These are phyloP conservation scores for Raffaelea albimanens DNA, from an alignment of 2,329 filamentous ascomycete genomes.

Conservation along the genomic window DNA sequence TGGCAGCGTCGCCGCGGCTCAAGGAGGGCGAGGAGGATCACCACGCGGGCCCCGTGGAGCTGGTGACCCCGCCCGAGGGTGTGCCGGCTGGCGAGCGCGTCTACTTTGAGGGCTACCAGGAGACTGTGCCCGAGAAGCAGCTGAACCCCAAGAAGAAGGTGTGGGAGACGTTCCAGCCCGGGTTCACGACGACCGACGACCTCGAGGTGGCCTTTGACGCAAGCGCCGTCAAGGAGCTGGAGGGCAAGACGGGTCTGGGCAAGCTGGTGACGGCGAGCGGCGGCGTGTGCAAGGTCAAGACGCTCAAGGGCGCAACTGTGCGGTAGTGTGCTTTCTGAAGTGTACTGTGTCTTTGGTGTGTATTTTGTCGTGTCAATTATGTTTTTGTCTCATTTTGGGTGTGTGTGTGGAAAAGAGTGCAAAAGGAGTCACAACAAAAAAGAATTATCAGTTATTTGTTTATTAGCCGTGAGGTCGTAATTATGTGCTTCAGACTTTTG, in stretches of 20 bases:
- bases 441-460: no score
- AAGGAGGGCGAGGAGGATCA: slow-evolving; percentile 76
- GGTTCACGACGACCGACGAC: slow-evolving; percentile 78
- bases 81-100: slow-evolving; percentile 78
- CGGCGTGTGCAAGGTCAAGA: slow-evolving; percentile 75
- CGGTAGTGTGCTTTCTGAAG: slow-evolving; percentile 55
- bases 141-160: slow-evolving; percentile 99
- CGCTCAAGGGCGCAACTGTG: slow-evolving; percentile 69
- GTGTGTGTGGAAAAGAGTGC: not conserved
- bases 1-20: slow-evolving; percentile 79
- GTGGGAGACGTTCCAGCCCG: slow-evolving; percentile 94
- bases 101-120: slow-evolving; percentile 85
- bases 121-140: slow-evolving; percentile 84
- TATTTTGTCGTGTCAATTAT: not conserved
- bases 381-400: not conserved
- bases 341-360: no score
- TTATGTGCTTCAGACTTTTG: no score
- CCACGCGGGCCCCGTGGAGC: slow-evolving; percentile 84
- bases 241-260: slow-evolving; percentile 52
- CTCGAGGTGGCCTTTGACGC: slow-evolving; percentile 85
- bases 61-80: slow-evolving; percentile 73
- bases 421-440: no score
- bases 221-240: slow-evolving; percentile 62
- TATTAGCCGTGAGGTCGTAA: no score
- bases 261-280: slow-evolving; percentile 69